These are phyloP conservation scores for Nicotiana undulata DNA, from an alignment of 257 asterid genomes.

Conservation along the genomic window DNA sequence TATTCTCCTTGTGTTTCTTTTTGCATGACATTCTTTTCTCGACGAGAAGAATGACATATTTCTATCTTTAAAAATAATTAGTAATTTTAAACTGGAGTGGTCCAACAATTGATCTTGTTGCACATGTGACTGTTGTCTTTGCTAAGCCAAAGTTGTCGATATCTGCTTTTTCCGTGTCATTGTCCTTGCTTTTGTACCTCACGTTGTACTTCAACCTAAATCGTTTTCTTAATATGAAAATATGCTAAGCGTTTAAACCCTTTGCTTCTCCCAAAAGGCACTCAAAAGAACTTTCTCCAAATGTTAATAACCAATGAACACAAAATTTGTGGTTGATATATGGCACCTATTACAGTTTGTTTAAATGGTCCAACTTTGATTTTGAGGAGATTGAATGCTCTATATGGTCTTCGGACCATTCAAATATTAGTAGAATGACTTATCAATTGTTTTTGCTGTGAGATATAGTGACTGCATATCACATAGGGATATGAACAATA, in stretches of 20 bases:
- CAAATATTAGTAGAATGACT: neutral
- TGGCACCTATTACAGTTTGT: neutral
- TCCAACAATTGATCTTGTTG: neutral
- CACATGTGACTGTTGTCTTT: neutral
- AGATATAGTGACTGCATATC: neutral
- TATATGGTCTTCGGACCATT: neutral
- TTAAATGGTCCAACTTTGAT: neutral
- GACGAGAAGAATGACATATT: too few relatives aligned
- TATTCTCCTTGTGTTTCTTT: too few relatives aligned
- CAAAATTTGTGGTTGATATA: neutral
- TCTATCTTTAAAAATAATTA: too few relatives aligned
- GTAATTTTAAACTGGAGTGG: neutral
- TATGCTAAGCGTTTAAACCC: neutral
- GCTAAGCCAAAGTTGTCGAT: neutral
- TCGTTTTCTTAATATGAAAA: neutral
- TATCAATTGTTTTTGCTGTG: neutral
- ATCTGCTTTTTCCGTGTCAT: neutral
- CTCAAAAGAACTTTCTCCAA: neutral
- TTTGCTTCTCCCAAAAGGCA: slow-evolving; percentile 9
- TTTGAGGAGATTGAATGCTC: neutral
- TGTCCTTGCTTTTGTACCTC: slow-evolving; percentile 5
- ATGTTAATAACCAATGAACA: neutral
- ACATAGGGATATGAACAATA: neutral
- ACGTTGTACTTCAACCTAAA: neutral
- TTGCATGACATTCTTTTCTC: too few relatives aligned